phyloP scores from a whole-genome alignment of 1,139 yeast species.

The Arxiozyma heterogenica region DNA sequence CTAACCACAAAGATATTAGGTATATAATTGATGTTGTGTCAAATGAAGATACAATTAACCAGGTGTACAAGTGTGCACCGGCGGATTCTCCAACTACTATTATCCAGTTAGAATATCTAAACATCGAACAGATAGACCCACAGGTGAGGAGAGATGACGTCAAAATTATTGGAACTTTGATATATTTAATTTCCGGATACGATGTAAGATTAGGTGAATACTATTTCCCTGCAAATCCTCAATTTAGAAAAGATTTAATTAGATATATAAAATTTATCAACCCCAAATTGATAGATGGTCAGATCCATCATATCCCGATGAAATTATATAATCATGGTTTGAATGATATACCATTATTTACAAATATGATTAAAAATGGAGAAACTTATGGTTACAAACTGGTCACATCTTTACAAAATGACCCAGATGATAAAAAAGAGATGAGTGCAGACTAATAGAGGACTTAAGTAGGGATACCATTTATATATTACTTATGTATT shows the following conservation, averaged over 20 bases:
- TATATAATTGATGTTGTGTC: constrained; percentile 47
- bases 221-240: constrained; percentile 18
- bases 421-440: neutral
- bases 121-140: constrained; percentile 13
- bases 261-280: constrained; percentile 18
- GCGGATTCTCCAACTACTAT: constrained; percentile 29
- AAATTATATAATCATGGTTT: constrained; percentile 17
- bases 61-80: constrained; percentile 39
- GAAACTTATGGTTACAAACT: constrained; percentile 21
- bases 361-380: constrained; percentile 18
- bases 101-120: constrained; percentile 17
- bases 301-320: constrained; percentile 19
- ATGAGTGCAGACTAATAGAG: too few species aligned
- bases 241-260: constrained; percentile 15
- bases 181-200: constrained; percentile 18
- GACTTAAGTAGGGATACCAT: too few species aligned
- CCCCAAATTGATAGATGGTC: constrained; percentile 16
- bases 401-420: constrained; percentile 13
- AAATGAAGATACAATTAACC: constrained; percentile 34
- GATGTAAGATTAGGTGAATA: constrained; percentile 18
- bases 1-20: constrained; percentile 35
- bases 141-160: constrained; percentile 21
- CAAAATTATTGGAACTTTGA: constrained; percentile 15
- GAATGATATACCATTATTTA: constrained; percentile 17
- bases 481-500: too few species aligned